These are phyloP conservation scores for Sphagnum contortum DNA, from an alignment of 225 moss, liverwort and hornwort genomes.

Conservation along the genomic window DNA sequence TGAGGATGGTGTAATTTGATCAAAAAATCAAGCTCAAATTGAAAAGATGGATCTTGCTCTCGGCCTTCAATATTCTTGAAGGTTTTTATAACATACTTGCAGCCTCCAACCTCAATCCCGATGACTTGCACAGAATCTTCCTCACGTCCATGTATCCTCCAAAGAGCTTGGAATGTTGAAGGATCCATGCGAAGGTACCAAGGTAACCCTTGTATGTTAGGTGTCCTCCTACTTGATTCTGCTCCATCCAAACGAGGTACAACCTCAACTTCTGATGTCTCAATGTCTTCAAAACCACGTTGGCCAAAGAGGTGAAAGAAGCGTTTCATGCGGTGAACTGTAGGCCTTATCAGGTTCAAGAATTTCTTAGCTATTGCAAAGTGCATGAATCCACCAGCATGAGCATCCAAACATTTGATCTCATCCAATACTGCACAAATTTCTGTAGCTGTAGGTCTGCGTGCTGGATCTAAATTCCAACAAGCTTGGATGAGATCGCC, in stretches of 20 bases:
- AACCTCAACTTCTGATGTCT: neutral
- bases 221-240: neutral
- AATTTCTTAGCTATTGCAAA: neutral
- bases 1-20: slow-evolving; percentile 18
- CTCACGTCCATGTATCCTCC: neutral
- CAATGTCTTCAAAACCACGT: neutral
- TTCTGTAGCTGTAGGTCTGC: neutral
- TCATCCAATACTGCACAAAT: slow-evolving; percentile 6
- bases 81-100: slow-evolving; percentile 20
- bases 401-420: neutral
- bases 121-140: slow-evolving; percentile 18
- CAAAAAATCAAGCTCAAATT: slow-evolving; percentile 7
- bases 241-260: neutral
- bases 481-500: neutral
- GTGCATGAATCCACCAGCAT: neutral
- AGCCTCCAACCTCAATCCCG: slow-evolving; percentile 18
- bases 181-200: slow-evolving; percentile 14
- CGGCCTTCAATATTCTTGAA: neutral
- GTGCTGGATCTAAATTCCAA: neutral
- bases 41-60: neutral
- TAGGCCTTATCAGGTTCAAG: neutral
- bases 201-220: neutral
- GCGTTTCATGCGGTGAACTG: neutral
- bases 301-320: neutral
- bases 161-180: neutral